These are phyloP conservation scores for Raphanus sativus DNA, from an alignment of 345 rosid genomes.

Conservation along the genomic window DNA sequence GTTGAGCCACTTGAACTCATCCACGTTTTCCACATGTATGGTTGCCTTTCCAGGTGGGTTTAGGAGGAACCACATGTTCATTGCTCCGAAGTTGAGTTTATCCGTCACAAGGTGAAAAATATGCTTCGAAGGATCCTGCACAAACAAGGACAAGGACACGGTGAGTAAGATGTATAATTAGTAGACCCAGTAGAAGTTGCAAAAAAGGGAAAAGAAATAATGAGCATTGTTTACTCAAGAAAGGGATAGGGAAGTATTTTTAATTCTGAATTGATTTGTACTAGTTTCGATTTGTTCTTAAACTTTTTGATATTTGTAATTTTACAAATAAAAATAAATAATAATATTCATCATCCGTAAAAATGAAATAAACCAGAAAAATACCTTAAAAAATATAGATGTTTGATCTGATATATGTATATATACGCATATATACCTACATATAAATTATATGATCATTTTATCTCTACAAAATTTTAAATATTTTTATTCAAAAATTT, in stretches of 20 bases:
- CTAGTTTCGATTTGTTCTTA: not conserved
- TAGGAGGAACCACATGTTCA: conserved; percentile 97
- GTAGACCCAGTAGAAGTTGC: too few species aligned
- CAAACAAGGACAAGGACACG: not conserved
- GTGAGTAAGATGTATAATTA: too few species aligned
- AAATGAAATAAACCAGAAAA: too few species aligned
- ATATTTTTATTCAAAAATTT: not conserved
- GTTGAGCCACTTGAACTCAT: conserved; percentile 97
- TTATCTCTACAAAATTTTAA: too few species aligned
- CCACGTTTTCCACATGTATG: conserved; percentile 94
- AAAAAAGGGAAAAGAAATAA: too few species aligned
- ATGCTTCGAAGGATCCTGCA: conserved; percentile 87
- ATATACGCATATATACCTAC: too few species aligned
- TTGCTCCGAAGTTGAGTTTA: conserved; percentile 92
- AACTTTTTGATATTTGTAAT: not conserved
- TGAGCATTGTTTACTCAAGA: too few species aligned
- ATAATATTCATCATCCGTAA: too few species aligned
- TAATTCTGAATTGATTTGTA: too few species aligned
- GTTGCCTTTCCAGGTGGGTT: conserved; percentile 95
- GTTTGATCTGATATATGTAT: not conserved
- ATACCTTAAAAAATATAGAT: not conserved
- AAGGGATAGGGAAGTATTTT: too few species aligned
- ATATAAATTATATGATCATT: not conserved
- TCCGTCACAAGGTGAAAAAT: conserved; percentile 95
- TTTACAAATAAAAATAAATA: too few species aligned